Evolutionary conservation across 306 rosid species (phyloP), one percentile per base, ranked within the genome.

Genomic region (Prinsepia uniflora): DNA sequence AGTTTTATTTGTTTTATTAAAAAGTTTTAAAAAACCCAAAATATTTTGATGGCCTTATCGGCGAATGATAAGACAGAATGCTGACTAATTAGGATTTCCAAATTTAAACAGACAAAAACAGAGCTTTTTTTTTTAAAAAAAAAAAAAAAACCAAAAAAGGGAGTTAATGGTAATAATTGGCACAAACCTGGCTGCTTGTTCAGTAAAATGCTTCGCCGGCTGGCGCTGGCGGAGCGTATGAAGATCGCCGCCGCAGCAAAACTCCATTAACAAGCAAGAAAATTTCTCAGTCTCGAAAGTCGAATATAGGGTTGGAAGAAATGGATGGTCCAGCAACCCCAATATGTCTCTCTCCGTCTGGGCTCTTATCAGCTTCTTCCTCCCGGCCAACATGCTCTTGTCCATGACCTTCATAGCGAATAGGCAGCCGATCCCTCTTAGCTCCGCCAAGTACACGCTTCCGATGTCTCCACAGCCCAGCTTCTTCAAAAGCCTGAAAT

Each of bases 371-470:
- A 78, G 18, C 71, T 86, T 83, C 72, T 79, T 83, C 79, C 90
- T 73, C 36, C 85, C 90, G 34, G 81, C 80, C 65, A 86, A 75
- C 87, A 81, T 76, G 39, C 74, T 79, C 50, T 76, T 83, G 53
- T 86, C 90, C 87, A 86, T 86, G 4, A 86, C 90, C 59, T 86
- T 86, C 79, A 86, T 83, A 1, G 90, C 87, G 47, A 86, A 86
- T 17, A 86, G 65, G 58, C 84, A 81, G 5, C 84, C 82, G 60
- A 67, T 70, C 52, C 79, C 81, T 65, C 84, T 80, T 30, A 86
- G 62, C 83, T 86, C 87, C 0, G 90, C 87, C 77, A 86, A 65
- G 68, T 86, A 86, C 12, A 86, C 87, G 40, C 87, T 83, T 64
- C 90, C 87, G 20, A 86, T 86, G 68, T 86, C 90, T 20, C 90